A percentile compares a stretch with the other conserved stretches of the same genome.
Evolutionary conservation across 306 rosid species (phyloP).

Genomic region (Vigna reflexopilosa): DNA sequence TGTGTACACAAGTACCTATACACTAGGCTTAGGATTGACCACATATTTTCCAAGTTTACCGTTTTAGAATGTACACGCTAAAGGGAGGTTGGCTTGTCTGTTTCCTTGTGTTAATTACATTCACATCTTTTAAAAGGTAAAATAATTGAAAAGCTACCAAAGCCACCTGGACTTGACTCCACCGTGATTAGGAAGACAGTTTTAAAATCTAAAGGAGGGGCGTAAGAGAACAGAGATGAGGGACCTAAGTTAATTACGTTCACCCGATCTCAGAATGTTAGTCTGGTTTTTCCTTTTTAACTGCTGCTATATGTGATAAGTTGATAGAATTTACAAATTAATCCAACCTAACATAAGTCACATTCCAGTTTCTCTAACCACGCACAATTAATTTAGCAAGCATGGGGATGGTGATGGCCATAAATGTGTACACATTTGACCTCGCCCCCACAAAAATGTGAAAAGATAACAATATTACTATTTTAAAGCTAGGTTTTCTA

Average conservation of each 20-base stretch:
- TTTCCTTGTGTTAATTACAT: constrained; percentile 41
- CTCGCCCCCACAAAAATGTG: constrained; percentile 19
- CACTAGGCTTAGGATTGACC: constrained; percentile 1
- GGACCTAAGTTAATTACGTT: background rate
- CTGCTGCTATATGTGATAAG: background rate
- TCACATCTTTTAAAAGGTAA: constrained; percentile 23
- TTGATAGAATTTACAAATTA: constrained; percentile 3
- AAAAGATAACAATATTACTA: background rate
- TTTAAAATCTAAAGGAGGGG: background rate
- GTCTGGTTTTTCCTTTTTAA: background rate
- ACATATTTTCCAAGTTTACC: constrained; percentile 28
- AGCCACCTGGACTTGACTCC: constrained; percentile 14
- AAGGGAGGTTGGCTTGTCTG: constrained; percentile 55
- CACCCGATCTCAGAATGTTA: background rate
- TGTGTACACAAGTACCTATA: constrained; percentile 18
- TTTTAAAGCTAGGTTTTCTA: constrained; percentile 10
- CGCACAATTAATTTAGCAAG: constrained; percentile 24
- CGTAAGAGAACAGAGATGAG: background rate
- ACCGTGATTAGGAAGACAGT: constrained; percentile 19
- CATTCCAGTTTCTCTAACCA: constrained; percentile 2
- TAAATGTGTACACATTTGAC: constrained; percentile 39
- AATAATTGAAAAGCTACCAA: constrained; percentile 29
- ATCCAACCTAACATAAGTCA: constrained; percentile 14
- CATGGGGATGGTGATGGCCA: constrained; percentile 40
- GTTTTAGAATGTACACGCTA: constrained; percentile 9